A percentile compares a stretch with the other conserved stretches of the same genome.
These are phyloP conservation scores for Lentithecium fluviatile DNA, from an alignment of 495 filamentous ascomycete genomes.

Conservation along the genomic window DNA sequence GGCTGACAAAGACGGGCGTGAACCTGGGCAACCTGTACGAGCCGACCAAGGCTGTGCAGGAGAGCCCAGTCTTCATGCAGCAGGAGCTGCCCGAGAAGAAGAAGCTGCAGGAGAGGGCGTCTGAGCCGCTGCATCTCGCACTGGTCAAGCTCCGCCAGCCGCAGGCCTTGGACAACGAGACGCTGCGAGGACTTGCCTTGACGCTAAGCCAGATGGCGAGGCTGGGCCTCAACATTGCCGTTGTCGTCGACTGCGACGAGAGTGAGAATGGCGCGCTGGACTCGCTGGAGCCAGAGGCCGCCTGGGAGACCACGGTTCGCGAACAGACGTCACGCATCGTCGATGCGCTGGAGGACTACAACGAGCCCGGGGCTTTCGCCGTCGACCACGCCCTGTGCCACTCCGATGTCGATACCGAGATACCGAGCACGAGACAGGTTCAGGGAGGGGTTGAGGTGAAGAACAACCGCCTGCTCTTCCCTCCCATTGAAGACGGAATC, in stretches of 20 bases:
- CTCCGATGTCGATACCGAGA: constrained; percentile 34
- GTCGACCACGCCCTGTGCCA: constrained; percentile 64
- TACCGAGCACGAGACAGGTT: constrained; percentile 35
- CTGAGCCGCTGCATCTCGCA: constrained; percentile 69
- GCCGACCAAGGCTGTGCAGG: constrained; percentile 58
- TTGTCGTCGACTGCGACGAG: constrained; percentile 71
- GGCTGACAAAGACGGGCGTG: constrained; percentile 43
- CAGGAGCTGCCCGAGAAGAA: constrained; percentile 19
- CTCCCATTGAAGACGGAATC: constrained; percentile 68
- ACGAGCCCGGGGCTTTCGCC: constrained; percentile 63
- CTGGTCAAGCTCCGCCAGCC: constrained; percentile 80
- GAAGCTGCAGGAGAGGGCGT: constrained; percentile 17
- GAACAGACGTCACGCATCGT: constrained; percentile 74
- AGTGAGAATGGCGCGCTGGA: constrained; percentile 28
- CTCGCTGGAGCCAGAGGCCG: constrained; percentile 14
- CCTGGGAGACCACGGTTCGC: constrained; percentile 49
- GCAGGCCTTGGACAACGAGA: constrained; percentile 64
- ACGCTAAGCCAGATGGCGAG: constrained; percentile 79
- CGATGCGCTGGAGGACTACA: constrained; percentile 65
- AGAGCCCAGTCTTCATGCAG: constrained; percentile 63
- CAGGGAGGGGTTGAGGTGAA: constrained; percentile 48
- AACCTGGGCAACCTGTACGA: constrained; percentile 65
- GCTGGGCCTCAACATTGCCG: constrained; percentile 75
- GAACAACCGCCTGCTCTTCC: constrained; percentile 61
- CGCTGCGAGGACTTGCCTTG: constrained; percentile 70